Percentiles rank a stretch among this genome's conserved stretches.
Evolutionary conservation across 2,329 filamentous ascomycete genomes (phyloP).

Genomic region (Talaromyces sp.): DNA sequence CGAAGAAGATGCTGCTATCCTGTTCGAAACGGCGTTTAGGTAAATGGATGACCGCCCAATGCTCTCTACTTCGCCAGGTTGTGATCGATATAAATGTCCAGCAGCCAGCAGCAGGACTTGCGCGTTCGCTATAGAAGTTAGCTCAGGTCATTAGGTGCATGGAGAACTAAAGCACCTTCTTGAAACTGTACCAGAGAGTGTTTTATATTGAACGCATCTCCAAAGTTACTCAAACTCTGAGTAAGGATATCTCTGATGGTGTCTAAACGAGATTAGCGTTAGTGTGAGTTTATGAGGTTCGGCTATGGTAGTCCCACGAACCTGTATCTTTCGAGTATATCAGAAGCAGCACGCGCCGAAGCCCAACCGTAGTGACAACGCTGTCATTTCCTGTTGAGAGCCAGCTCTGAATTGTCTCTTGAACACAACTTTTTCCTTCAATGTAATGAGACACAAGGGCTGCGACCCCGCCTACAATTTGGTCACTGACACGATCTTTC

Average conservation of each 20-base stretch:
- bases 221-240: conserved; percentile 68
- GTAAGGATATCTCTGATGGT: conserved; percentile 53
- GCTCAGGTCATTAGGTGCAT: conserved; percentile 3
- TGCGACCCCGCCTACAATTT: conserved; percentile 53
- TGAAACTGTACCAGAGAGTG: conserved; percentile 82
- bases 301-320: conserved; percentile 25
- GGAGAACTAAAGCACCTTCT: conserved; percentile 57
- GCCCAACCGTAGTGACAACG: conserved; percentile 59
- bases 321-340: conserved; percentile 46
- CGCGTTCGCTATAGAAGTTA: conserved; percentile 58
- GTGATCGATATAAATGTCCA: conserved; percentile 66
- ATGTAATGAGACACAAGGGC: conserved; percentile 52
- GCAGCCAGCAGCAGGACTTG: conserved; percentile 73
- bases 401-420: conserved; percentile 58
- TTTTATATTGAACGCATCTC: conserved; percentile 79
- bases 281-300: conserved; percentile 45
- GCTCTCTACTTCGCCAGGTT: conserved; percentile 62
- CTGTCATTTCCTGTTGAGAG: conserved; percentile 60
- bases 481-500: conserved; percentile 10
- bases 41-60: conserved; percentile 69
- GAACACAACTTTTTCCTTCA: conserved; percentile 44
- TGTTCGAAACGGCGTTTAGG: conserved; percentile 75
- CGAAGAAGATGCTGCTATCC: conserved; percentile 69
- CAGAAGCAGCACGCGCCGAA: conserved; percentile 64
- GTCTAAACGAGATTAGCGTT: conserved; percentile 58